Conservation (phyloP, 1,284 basidiomycete genomes). For the Apiotrichum gracile region DNA sequence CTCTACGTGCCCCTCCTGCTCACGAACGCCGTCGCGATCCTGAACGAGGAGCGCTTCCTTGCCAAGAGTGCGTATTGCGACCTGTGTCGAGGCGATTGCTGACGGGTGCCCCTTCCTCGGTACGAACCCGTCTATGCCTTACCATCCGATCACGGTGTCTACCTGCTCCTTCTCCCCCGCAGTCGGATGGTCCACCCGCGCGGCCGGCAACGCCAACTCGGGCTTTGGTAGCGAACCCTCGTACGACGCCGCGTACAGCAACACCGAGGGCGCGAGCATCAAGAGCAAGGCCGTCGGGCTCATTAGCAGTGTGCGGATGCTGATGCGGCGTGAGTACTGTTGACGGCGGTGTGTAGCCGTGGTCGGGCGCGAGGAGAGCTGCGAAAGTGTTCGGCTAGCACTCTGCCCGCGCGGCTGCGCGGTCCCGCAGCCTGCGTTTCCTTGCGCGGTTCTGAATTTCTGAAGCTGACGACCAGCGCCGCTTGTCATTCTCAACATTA, state of each 20-base stretch:
- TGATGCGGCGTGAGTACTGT: conserved; percentile 85
- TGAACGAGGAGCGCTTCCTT: conserved; percentile 92
- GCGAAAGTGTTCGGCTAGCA: no score
- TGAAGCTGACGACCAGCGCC: not conserved
- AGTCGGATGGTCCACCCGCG: conserved; percentile 90
- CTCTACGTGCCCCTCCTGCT: conserved; percentile 60
- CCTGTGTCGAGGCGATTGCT: not conserved
- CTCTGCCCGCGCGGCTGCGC: no score
- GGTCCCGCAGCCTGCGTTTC: no score
- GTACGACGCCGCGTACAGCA: conserved; percentile 36
- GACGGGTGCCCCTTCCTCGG: not conserved
- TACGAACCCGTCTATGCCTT: conserved; percentile 2
- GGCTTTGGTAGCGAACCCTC: conserved; percentile 42
- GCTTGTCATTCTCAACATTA: not conserved
- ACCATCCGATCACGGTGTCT: not conserved
- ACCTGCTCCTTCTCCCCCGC: conserved; percentile 3
- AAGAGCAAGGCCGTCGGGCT: conserved; percentile 85
- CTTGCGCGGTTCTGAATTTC: no score
- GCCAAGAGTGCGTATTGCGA: conserved; percentile 65
- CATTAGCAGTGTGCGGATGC: conserved; percentile 85
- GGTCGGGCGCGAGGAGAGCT: no score
- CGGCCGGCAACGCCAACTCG: conserved; percentile 44
- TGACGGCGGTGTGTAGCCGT: no score
- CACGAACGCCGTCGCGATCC: conserved; percentile 86
- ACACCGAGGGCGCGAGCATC: conserved; percentile 57